Evolutionary conservation across 441 rosid genomes (phyloP), one percentile per base, ranked within the genome.

Genomic region (Populus hybrid): DNA sequence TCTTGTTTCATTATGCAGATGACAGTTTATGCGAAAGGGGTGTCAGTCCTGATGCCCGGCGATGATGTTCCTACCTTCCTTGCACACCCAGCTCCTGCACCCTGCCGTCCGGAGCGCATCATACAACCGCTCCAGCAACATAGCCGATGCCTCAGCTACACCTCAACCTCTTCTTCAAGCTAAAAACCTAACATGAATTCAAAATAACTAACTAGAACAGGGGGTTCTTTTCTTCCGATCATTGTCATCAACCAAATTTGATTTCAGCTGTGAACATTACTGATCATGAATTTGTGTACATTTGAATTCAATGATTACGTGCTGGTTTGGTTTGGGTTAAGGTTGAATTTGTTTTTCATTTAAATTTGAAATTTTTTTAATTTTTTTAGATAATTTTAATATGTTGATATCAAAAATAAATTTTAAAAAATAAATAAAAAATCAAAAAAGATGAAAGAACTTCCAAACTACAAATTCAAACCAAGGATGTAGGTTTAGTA

Each of bases 1-100:
- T 67, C 34, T 67, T 30, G 69, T 67, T 67, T 67, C 19, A 12
- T 32, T 67, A 6, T 67, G 19, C 92, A 95, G 97, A 86, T 87
- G 92, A 83, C 95, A 4, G 78, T 86, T 21, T 94, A 94, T 73
- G 79, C 90, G 16, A 88, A 77, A 32, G 98, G 95, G 9, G 94
- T 94, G 70, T 90, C 98, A 1, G 98, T 95, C 6, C 74, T 94
- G 86, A 95, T 95, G 99, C 99, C 99, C 0, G 99, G 99, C 3
- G 93, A 92, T 11, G 77, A 89, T 32, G 71, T 91, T n/a, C 99
- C 99, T 4, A 90, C 97, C 12, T 95, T 90, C 87, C 88, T 95
- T 3, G 99, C 91, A 12, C 90, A 90, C 72, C 98, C 92, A 67
- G 90, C 87, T 24, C 94, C 91, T 0, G 77, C 80, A 24, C 90